Evolutionary conservation across 139 green algal genomes (phyloP).

Genomic region (Ettlia oleoabundans): DNA sequence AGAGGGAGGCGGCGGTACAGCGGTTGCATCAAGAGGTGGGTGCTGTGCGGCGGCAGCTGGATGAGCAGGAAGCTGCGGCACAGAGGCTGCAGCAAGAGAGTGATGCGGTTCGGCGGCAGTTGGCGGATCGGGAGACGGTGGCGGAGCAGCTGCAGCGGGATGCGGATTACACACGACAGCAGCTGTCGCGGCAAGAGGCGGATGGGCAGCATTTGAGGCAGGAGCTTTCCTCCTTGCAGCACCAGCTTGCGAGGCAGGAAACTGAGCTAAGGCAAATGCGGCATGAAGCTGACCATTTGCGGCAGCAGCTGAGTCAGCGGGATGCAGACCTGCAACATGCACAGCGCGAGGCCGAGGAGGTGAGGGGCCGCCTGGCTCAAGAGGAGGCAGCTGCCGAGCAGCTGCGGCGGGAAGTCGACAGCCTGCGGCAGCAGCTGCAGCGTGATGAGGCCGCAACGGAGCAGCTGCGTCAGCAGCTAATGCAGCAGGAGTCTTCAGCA

Average conservation of each 20-base stretch:
- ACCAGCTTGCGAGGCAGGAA: not conserved
- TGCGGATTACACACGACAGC: not conserved
- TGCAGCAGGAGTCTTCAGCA: not conserved
- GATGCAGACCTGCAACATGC: not conserved
- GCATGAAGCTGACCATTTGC: not conserved
- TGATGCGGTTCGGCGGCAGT: not conserved
- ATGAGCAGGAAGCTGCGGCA: not conserved
- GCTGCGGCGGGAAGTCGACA: not conserved
- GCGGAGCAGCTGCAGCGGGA: not conserved
- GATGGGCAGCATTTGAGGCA: not conserved
- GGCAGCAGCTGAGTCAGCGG: not conserved
- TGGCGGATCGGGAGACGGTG: not conserved
- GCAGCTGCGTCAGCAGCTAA: not conserved
- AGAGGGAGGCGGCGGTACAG: not conserved
- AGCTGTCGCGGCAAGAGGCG: not conserved
- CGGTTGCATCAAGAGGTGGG: not conserved
- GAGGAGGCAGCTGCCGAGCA: not conserved
- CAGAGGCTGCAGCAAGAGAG: not conserved
- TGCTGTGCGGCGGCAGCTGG: not conserved
- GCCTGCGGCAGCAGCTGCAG: not conserved
- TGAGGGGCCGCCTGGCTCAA: not conserved
- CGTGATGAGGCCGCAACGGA: not conserved
- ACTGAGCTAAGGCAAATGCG: not conserved
- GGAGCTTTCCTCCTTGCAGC: not conserved
- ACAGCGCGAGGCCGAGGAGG: not conserved